phyloP scores from a whole-genome alignment of 345 rosid species.

The Arabidopsis suecica region DNA sequence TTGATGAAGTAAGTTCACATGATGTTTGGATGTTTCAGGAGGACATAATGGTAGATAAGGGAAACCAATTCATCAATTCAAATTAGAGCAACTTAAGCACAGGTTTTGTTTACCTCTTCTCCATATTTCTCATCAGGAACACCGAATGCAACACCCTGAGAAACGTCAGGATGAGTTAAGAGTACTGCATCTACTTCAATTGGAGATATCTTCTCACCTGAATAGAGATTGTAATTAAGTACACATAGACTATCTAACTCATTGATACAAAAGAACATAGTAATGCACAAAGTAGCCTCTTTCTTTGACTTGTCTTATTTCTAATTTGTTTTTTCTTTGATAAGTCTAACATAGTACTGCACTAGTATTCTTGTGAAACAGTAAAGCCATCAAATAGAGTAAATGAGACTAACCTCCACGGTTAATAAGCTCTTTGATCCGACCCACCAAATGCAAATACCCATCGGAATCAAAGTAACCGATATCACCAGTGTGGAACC shows the following conservation, averaged over 20 bases:
- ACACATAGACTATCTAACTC: background rate
- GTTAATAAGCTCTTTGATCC: slow-evolving; percentile 96
- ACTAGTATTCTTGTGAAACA: slow-evolving; percentile 8
- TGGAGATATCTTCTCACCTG: slow-evolving; percentile 98
- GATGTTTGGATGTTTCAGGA: slow-evolving; percentile 1
- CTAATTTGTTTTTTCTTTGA: slow-evolving; percentile 17
- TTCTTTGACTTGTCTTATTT: slow-evolving; percentile 30
- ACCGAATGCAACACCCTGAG: slow-evolving; percentile 87
- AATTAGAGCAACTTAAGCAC: slow-evolving; percentile 3
- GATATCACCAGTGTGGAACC: slow-evolving; percentile 94
- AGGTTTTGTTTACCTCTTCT: slow-evolving; percentile 71
- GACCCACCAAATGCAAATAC: slow-evolving; percentile 84
- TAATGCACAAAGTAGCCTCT: slow-evolving; percentile 24
- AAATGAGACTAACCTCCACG: slow-evolving; percentile 78
- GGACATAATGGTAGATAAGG: background rate
- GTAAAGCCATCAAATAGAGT: slow-evolving; percentile 18
- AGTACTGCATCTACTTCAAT: slow-evolving; percentile 91
- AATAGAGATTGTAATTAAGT: slow-evolving; percentile 2
- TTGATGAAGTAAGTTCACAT: slow-evolving; percentile 14
- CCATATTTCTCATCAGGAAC: slow-evolving; percentile 96
- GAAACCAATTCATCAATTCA: background rate
- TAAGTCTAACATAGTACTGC: background rate
- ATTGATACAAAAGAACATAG: background rate
- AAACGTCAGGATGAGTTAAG: slow-evolving; percentile 71
- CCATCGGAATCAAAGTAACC: slow-evolving; percentile 86